Evolutionary conservation across 208 protist species (phyloP).

Genomic region (Crithidia thermophila): DNA sequence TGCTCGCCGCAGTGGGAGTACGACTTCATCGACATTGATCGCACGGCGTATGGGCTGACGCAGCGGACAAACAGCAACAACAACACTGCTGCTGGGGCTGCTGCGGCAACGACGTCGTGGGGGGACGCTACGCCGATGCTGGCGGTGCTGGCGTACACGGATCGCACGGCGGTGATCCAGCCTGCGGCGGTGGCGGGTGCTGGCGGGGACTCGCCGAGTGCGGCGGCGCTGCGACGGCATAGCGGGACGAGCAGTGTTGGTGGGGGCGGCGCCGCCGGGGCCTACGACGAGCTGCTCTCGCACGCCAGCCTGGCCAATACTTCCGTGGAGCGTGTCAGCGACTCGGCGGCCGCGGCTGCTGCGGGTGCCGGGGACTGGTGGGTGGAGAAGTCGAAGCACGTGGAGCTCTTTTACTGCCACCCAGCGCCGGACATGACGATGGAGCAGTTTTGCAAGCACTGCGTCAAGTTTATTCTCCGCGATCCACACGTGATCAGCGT

Average conservation of each 20-base stretch:
- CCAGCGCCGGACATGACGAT: constrained; percentile 68
- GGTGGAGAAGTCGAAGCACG: constrained; percentile 75
- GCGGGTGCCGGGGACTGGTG: constrained; percentile 43
- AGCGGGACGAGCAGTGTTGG: neutral
- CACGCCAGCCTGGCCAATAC: neutral
- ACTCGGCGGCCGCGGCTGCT: neutral
- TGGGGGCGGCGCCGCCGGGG: neutral
- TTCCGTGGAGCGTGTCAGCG: neutral
- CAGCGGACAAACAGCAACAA: constrained; percentile 14
- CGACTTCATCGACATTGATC: constrained; percentile 80
- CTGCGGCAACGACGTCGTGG: too few species aligned
- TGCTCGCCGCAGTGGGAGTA: constrained; percentile 81
- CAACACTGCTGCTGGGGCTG: too few species aligned
- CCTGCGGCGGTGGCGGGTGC: neutral
- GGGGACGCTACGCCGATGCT: constrained; percentile 28
- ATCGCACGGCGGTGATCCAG: constrained; percentile 51
- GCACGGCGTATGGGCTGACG: constrained; percentile 30
- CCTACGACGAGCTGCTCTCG: neutral
- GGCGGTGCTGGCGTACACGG: constrained; percentile 60
- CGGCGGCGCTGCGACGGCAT: neutral
- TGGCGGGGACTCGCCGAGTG: neutral
- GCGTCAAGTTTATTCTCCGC: constrained; percentile 76
- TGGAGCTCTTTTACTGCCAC: constrained; percentile 79
- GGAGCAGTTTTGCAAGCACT: constrained; percentile 60
- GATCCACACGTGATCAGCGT: constrained; percentile 73